Conservation (phyloP, 345 rosid species). For the Sonneratia caseolaris region DNA sequence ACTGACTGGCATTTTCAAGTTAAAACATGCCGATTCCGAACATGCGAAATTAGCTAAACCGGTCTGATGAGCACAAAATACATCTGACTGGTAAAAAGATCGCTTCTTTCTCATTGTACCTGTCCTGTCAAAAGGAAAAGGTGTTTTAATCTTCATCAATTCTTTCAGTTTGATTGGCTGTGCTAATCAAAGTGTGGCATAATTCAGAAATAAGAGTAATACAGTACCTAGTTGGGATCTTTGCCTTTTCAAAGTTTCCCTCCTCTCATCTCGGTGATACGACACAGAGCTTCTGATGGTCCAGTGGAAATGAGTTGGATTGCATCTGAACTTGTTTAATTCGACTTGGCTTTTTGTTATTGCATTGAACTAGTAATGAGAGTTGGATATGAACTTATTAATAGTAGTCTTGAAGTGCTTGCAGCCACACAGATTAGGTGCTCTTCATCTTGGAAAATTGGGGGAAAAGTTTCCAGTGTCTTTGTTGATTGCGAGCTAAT, state of each 20-base stretch:
- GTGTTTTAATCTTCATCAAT: background rate
- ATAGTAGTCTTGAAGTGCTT: no score
- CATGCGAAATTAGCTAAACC: constrained; percentile 25
- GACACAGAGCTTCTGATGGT: background rate
- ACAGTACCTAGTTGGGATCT: background rate
- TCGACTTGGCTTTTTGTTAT: no score
- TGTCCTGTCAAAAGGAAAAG: background rate
- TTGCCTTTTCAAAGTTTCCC: background rate
- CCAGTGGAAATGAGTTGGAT: background rate
- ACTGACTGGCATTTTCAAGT: constrained; percentile 45
- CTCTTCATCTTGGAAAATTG: no score
- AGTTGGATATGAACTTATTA: no score
- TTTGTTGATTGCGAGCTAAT: background rate
- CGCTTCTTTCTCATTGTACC: background rate
- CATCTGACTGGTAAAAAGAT: background rate
- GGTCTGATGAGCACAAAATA: constrained; percentile 16
- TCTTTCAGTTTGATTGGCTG: background rate
- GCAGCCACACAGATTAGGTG: no score
- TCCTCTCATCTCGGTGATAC: background rate
- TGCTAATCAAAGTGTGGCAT: background rate
- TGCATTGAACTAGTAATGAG: no score
- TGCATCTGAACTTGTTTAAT: background rate
- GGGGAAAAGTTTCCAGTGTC: no score
- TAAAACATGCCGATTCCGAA: constrained; percentile 23
- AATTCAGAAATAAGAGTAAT: background rate